Evolutionary conservation across 2,329 filamentous ascomycete genomes (phyloP).

Genomic region (Paraphaeosphaeria sporulosa): DNA sequence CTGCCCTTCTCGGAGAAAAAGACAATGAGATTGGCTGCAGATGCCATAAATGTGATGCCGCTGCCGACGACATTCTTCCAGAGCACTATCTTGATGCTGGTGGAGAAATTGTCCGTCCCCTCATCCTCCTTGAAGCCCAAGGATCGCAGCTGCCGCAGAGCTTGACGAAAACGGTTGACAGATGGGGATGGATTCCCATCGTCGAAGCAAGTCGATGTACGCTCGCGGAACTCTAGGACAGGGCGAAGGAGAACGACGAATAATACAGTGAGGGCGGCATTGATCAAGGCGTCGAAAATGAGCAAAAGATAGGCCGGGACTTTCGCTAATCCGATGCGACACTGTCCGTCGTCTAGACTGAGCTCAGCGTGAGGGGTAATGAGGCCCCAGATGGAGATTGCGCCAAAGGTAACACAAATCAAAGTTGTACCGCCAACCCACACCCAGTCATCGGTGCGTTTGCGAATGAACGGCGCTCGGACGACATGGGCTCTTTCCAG

Average conservation of each 20-base stretch:
- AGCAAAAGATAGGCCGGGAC: slow-evolving; percentile 1
- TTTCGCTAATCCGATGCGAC: neutral
- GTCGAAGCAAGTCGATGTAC: neutral
- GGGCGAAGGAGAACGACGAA: neutral
- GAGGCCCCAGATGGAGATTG: neutral
- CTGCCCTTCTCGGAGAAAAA: neutral
- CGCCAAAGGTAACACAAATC: neutral
- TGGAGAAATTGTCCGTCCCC: neutral
- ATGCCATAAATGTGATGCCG: neutral
- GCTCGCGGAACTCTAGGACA: neutral
- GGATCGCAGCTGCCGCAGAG: neutral
- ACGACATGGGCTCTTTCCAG: slow-evolving; percentile 5
- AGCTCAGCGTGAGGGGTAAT: slow-evolving; percentile 4
- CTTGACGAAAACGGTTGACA: neutral
- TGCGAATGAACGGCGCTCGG: slow-evolving; percentile 2
- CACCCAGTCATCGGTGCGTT: slow-evolving; percentile 7
- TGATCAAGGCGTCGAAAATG: slow-evolving; percentile 1
- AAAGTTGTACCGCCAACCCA: slow-evolving; percentile 4
- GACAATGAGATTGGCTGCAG: neutral
- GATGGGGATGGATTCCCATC: neutral
- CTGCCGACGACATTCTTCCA: slow-evolving; percentile 7
- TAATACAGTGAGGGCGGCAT: neutral
- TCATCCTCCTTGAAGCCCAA: neutral
- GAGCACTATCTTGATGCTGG: slow-evolving; percentile 3
- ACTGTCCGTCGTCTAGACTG: slow-evolving; percentile 1